Base-by-base conservation (phyloP, 305 asterid genomes). In the Fraxinus sp. region DNA sequence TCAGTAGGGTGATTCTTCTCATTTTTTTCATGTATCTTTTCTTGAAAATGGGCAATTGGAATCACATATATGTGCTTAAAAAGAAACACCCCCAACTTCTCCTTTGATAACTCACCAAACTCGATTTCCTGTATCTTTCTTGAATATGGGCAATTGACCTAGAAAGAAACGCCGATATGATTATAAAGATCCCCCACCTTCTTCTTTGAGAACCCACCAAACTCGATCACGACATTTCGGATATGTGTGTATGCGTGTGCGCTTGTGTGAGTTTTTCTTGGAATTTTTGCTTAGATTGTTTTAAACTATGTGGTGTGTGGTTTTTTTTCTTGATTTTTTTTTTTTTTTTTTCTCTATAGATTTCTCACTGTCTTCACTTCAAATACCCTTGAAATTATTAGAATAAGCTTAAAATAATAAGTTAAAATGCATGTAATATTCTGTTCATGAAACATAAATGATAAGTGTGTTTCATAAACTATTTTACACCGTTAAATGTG, bases 31-130 rank as follows among this genome's bases (percentile, higher is more conserved):
- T 74, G 64, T 57, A 74, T 80, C 75, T 80, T 33, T 44, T 1
- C 26, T 37, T 39, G 8, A 24, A 83, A 86, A 85, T 93, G 95
- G 97, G 97, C 0, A 90, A 80, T 22, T 93, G 97, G 97, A 89
- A 93, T 46, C 81, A 91, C 73, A 86, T 92, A 82, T 90, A 87
- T 85, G 26, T 74, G 26, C 93, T 92, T 0, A 86, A 90, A 75
- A 88, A 59, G 80, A 87, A 87, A 55, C 80, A 36, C 81, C 33
- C 39, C 39, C 7, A 35, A 1, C 7, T 35, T 35, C 39, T 35
- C 39, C 7, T 35, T 35, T 1, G 8, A 35, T 91, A 90, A 57
- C 87, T 49, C 80, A 82, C 72, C 4, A 83, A 55, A 55, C 82
- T 55, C 91, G 86, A 32, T 75, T 37, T 37, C 44, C 2, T 7